Percentiles rank a stretch among this genome's conserved stretches.
phyloP scores from a whole-genome alignment of 345 rosid genomes.

The Pugionium cornutum region DNA sequence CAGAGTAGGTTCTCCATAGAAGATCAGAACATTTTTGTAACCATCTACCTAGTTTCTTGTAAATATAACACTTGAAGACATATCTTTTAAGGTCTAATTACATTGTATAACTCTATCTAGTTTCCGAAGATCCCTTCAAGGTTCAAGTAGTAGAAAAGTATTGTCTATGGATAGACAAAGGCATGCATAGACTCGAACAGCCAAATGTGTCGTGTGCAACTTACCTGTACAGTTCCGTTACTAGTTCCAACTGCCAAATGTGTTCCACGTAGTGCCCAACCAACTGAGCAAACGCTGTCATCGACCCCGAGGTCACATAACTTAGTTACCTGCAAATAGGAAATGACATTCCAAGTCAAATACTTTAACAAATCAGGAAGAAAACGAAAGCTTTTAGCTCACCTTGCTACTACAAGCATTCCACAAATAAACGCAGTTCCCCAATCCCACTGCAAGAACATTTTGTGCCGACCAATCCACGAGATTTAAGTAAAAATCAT shows the following conservation, averaged over 20 bases:
- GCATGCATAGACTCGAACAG: constrained; percentile 1
- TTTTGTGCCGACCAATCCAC: constrained; percentile 99
- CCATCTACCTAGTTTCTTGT: no score
- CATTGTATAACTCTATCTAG: neutral
- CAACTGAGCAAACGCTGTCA: constrained; percentile 91
- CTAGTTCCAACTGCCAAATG: constrained; percentile 92
- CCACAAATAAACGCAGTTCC: constrained; percentile 95
- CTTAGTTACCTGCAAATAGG: constrained; percentile 71
- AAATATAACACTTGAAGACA: no score
- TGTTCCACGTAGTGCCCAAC: constrained; percentile 88
- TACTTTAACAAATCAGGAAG: neutral
- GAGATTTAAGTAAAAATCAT: constrained; percentile 95
- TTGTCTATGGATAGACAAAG: constrained; percentile 3
- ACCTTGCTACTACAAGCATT: constrained; percentile 99
- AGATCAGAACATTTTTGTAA: neutral
- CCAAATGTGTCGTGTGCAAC: constrained; percentile 4
- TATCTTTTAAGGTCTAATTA: constrained; percentile 1
- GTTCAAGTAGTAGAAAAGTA: neutral
- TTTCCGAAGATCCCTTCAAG: neutral
- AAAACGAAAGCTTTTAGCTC: constrained; percentile 1
- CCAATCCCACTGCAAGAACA: constrained; percentile 91
- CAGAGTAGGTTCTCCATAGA: constrained; percentile 2
- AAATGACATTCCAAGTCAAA: constrained; percentile 8
- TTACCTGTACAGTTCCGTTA: constrained; percentile 86
- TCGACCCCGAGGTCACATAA: constrained; percentile 88